Evolutionary conservation across 2,329 filamentous ascomycete genomes (phyloP).

Genomic region (Penicillium sclerotiorum): DNA sequence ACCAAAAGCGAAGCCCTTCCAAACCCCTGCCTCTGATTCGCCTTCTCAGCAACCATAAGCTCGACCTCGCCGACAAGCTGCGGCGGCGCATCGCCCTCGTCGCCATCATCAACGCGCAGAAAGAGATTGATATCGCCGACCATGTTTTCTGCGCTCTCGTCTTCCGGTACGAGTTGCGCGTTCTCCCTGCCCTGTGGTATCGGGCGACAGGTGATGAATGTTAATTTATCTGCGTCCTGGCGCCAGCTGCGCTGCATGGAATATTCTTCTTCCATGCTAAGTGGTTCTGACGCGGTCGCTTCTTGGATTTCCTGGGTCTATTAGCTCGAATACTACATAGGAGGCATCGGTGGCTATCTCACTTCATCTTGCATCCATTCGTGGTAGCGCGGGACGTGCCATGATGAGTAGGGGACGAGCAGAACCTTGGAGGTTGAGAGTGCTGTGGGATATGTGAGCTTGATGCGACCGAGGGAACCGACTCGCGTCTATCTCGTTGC

Average conservation of each 20-base stretch:
- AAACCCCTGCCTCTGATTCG: slow-evolving; percentile 63
- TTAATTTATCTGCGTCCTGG: slow-evolving; percentile 79
- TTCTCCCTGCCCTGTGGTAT: slow-evolving; percentile 3
- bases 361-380: slow-evolving; percentile 87
- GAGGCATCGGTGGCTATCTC: slow-evolving; percentile 1
- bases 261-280: slow-evolving; percentile 80
- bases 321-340: background rate
- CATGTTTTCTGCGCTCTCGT: slow-evolving; percentile 62
- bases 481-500: too few species aligned
- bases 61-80: slow-evolving; percentile 71
- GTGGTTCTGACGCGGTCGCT: slow-evolving; percentile 83
- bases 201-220: slow-evolving; percentile 78
- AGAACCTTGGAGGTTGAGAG: slow-evolving; percentile 67
- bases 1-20: slow-evolving; percentile 67
- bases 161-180: slow-evolving; percentile 35
- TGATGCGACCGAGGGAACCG: too few species aligned
- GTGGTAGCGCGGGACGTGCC: slow-evolving; percentile 83
- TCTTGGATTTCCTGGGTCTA: slow-evolving; percentile 65
- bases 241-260: slow-evolving; percentile 91
- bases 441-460: slow-evolving; percentile 51
- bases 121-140: slow-evolving; percentile 82
- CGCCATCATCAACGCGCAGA: slow-evolving; percentile 62
- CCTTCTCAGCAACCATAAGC: slow-evolving; percentile 74
- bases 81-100: slow-evolving; percentile 38
- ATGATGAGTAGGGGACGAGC: slow-evolving; percentile 79